Evolutionary conservation across 2,329 filamentous ascomycete species (phyloP).

Genomic region (Hymenoscyphus scutula): DNA sequence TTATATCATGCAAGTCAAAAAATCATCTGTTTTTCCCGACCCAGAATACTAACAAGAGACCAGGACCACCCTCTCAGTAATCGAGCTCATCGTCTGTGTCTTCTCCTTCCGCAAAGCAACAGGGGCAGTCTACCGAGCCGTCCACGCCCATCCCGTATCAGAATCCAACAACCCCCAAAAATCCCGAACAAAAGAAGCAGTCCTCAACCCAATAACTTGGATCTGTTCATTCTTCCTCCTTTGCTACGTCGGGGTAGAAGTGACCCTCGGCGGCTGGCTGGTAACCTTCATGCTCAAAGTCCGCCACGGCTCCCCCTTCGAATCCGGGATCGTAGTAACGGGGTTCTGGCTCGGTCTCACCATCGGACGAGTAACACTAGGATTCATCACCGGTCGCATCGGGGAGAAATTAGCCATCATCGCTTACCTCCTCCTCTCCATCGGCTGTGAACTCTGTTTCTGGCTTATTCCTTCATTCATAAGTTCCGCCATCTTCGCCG

Average conservation of each 20-base stretch:
- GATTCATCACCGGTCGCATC: conserved; percentile 72
- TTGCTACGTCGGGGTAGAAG: conserved; percentile 75
- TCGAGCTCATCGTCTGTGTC: conserved; percentile 53
- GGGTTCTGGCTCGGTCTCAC: conserved; percentile 86
- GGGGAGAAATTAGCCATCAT: conserved; percentile 69
- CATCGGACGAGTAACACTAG: conserved; percentile 68
- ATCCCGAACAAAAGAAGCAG: conserved; percentile 29
- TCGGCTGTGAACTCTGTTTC: conserved; percentile 68
- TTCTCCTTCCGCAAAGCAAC: conserved; percentile 63
- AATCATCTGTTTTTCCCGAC: no score
- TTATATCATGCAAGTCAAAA: conserved; percentile 59
- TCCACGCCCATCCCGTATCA: conserved; percentile 53
- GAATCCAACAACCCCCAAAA: conserved; percentile 7
- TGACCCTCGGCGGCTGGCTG: conserved; percentile 75
- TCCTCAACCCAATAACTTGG: conserved; percentile 61
- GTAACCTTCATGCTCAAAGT: conserved; percentile 72
- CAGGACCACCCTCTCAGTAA: conserved; percentile 50
- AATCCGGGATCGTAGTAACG: conserved; percentile 72
- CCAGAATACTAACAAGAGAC: background rate
- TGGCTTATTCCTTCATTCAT: conserved; percentile 79
- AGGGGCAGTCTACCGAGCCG: conserved; percentile 53
- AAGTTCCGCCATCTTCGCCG: conserved; percentile 69
- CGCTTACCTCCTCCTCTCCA: conserved; percentile 61
- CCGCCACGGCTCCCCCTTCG: conserved; percentile 66
- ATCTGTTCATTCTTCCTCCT: conserved; percentile 72